phyloP scores from a whole-genome alignment of 108 stramenopile genomes.

The Skeletonema marinoi region DNA sequence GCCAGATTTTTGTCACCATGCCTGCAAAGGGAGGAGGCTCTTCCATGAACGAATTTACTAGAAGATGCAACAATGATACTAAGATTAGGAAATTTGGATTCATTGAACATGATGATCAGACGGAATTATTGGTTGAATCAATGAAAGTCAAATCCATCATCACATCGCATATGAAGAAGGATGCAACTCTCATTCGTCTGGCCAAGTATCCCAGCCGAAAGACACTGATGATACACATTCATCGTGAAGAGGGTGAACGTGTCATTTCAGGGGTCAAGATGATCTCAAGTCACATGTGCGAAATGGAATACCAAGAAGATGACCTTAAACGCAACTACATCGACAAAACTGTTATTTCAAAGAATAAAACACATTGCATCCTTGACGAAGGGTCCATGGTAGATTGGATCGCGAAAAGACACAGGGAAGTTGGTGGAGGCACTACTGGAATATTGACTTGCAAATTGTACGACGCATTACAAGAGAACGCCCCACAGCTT shows the following conservation, averaged over 20 bases:
- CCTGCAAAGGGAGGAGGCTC: constrained; percentile 9
- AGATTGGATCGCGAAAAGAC: neutral
- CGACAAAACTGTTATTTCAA: neutral
- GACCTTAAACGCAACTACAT: too few relatives aligned
- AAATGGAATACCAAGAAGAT: too few relatives aligned
- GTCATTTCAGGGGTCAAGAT: too few relatives aligned
- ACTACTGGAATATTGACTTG: neutral
- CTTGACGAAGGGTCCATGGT: neutral
- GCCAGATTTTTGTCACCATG: constrained; percentile 3
- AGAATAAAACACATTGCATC: neutral
- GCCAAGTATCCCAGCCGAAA: too few relatives aligned
- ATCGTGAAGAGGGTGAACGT: too few relatives aligned
- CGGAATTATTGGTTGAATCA: too few relatives aligned
- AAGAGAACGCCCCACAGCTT: neutral
- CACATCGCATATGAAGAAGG: too few relatives aligned
- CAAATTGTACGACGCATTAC: neutral
- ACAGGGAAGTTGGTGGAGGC: neutral
- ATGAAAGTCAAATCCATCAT: too few relatives aligned
- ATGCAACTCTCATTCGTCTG: too few relatives aligned
- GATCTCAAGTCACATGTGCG: too few relatives aligned
- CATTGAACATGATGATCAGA: too few relatives aligned
- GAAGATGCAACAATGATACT: neutral
- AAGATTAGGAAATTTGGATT: neutral
- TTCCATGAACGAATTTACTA: neutral
- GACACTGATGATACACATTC: too few relatives aligned